phyloP scores from a whole-genome alignment of 2,329 filamentous ascomycete species.

The Lomentospora prolificans region DNA sequence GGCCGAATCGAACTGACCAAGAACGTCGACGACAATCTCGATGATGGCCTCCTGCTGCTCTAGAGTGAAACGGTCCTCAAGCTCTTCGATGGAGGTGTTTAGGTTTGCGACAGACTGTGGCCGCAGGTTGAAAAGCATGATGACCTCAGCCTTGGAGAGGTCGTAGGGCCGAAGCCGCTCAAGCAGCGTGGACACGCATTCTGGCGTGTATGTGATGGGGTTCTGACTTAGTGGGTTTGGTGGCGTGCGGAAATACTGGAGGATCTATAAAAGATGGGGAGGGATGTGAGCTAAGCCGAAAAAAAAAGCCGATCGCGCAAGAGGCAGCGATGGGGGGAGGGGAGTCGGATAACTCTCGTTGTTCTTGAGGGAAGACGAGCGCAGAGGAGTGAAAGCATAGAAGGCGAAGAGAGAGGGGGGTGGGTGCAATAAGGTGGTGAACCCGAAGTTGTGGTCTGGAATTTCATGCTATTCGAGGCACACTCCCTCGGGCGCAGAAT shows the following conservation, averaged over 20 bases:
- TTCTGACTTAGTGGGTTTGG: constrained; percentile 47
- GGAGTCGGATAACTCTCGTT: neutral
- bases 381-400: neutral
- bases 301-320: neutral
- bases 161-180: constrained; percentile 45
- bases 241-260: constrained; percentile 47
- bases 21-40: constrained; percentile 42
- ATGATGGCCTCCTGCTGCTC: constrained; percentile 51
- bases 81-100: constrained; percentile 56
- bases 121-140: constrained; percentile 59
- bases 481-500: neutral
- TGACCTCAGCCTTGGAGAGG: constrained; percentile 56
- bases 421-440: neutral
- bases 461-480: neutral
- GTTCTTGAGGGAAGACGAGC: no score
- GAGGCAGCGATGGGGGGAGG: neutral
- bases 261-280: constrained; percentile 31
- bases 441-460: neutral
- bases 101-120: constrained; percentile 47
- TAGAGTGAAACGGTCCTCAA: constrained; percentile 48
- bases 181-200: constrained; percentile 43
- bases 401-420: neutral
- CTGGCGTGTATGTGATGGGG: constrained; percentile 41
- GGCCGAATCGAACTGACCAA: constrained; percentile 39
- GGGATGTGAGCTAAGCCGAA: neutral